Conservation (phyloP, 2,329 filamentous ascomycete species). For the Aspergillus persii region DNA sequence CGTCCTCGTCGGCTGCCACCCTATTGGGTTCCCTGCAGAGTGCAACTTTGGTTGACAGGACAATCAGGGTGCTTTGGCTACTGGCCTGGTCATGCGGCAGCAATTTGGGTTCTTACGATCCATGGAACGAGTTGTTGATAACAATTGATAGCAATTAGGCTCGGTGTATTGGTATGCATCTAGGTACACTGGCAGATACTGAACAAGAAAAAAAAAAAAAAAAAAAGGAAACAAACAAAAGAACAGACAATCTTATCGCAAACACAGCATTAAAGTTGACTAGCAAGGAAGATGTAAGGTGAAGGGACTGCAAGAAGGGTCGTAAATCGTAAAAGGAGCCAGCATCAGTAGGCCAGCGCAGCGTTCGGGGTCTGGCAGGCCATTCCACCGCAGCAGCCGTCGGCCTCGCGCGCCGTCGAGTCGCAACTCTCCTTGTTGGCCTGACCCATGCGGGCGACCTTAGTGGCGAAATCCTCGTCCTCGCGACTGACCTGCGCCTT, state of each 20-base stretch:
- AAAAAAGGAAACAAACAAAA: not conserved
- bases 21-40: not conserved
- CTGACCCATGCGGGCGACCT: not conserved
- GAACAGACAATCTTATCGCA: not conserved
- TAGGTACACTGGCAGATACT: not conserved
- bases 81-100: not conserved
- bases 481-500: conserved; percentile 26
- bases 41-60: not conserved
- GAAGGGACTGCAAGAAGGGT: not conserved
- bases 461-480: conserved; percentile 32
- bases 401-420: conserved; percentile 5
- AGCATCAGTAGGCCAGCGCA: conserved; percentile 2
- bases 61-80: not conserved
- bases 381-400: conserved; percentile 22
- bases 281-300: not conserved
- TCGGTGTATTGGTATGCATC: not conserved
- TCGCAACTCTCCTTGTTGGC: conserved; percentile 7
- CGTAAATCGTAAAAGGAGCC: not conserved
- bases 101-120: not conserved
- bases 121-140: not conserved
- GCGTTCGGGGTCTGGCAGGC: conserved; percentile 9
- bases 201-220: not conserved
- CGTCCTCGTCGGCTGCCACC: not conserved
- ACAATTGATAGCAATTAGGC: not conserved
- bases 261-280: not conserved